Conservation (phyloP, 148 eudicot genomes). For the Arctostaphylos glauca region DNA sequence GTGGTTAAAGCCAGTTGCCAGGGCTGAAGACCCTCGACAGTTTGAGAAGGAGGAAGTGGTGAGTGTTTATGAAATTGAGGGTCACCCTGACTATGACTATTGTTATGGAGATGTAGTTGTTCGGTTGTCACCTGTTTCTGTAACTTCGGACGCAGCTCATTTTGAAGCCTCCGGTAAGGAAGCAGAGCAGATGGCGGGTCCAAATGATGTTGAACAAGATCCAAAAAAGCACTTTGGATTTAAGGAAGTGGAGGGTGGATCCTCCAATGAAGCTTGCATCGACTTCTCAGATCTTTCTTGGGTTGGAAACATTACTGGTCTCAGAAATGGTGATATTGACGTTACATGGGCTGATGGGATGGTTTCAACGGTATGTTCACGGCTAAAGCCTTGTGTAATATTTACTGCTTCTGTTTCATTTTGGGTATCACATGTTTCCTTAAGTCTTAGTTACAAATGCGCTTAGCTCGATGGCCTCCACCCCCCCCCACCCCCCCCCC, state of each 20-base stretch:
- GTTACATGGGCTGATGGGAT: conserved; percentile 99
- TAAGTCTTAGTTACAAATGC: neutral
- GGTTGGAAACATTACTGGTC: conserved; percentile 98
- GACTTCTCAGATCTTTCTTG: conserved; percentile 78
- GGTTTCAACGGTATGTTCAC: conserved; percentile 68
- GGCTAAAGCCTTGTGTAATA: conserved; percentile 3
- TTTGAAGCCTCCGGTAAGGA: conserved; percentile 33
- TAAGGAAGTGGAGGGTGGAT: conserved; percentile 21
- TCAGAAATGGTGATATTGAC: conserved; percentile 91
- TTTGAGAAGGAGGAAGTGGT: conserved; percentile 90
- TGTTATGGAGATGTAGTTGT: conserved; percentile 98
- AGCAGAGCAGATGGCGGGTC: conserved; percentile 20
- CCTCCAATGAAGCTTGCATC: conserved; percentile 34
- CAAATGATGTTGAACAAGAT: conserved; percentile 31
- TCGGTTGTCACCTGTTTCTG: conserved; percentile 65
- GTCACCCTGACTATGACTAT: conserved; percentile 93
- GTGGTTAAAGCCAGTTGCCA: conserved; percentile 81
- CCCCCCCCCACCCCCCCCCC: too few species aligned
- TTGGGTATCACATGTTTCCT: neutral
- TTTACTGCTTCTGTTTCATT: conserved; percentile 15
- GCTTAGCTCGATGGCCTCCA: neutral
- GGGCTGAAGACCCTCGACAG: conserved; percentile 83
- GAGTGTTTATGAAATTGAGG: conserved; percentile 97
- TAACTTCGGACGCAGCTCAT: conserved; percentile 25
- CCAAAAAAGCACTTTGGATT: conserved; percentile 15